Base-by-base conservation (phyloP, 768 basidiomycete genomes). In the Dacryopinax primogenitus region DNA sequence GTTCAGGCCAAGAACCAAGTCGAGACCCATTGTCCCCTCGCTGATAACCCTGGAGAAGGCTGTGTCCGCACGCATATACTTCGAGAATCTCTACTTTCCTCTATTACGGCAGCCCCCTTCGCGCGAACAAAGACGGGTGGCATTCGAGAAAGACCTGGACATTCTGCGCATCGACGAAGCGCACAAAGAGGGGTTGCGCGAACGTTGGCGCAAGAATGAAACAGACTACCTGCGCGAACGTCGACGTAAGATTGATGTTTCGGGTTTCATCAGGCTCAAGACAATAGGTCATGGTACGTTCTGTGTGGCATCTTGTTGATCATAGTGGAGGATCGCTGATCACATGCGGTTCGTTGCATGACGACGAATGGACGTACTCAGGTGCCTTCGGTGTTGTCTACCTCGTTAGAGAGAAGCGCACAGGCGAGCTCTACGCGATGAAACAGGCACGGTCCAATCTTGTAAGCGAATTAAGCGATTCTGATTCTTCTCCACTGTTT, bases 351-450 rank as follows among this genome's bases (percentile, higher is more conserved):
- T 23, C 51, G 51, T 58, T 23, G 51, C 51, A 18, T n/a, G n/a
- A n/a, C n/a, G n/a, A n/a, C n/a, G n/a, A n/a, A n/a, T n/a, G n/a
- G n/a, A n/a, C n/a, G n/a, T n/a, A 4, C 58, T 12, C 75, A 87
- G 92, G 92, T 70, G 94, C 94, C 11, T 97, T 99, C 76, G 95
- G 94, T 0, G 94, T 97, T 47, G 95, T 99, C 18, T 89, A 87
- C 11, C 83, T 99, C 62, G 95, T 96, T 37, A 84, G 81, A 74
- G 92, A 97, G 76, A 83, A 82, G 70, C 79, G 83, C 28, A 83
- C 85, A 2, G 89, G 90, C 18, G 83, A 84, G 67, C 78, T 97
- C 51, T 97, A 86, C 72, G 93, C 93, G 64, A 97, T 99, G 91
- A 99, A 97, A 75, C 90, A 97, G 86, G 89, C 90, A 72, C 74